Conservation (phyloP, 1,139 yeast genomes). For the Diutina pseudorugosa region DNA sequence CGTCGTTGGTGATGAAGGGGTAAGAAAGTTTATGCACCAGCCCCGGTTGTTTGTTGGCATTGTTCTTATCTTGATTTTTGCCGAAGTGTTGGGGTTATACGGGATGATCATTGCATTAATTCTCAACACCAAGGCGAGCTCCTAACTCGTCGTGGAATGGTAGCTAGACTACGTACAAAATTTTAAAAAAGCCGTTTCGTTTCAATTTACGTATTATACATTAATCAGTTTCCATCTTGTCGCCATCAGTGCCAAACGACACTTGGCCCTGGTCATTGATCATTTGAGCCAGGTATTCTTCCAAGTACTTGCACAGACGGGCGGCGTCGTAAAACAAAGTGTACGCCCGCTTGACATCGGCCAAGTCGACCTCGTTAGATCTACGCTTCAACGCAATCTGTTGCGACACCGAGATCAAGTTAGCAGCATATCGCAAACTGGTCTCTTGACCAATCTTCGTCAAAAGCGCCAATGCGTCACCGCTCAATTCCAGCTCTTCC, state of each 20-base stretch:
- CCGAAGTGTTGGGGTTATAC: constrained; percentile 93
- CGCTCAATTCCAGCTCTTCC: constrained; percentile 80
- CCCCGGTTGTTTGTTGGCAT: constrained; percentile 92
- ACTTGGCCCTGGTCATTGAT: constrained; percentile 66
- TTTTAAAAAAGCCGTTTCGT: not conserved
- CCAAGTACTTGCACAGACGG: constrained; percentile 73
- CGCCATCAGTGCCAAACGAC: constrained; percentile 30
- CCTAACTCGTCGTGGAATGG: not conserved
- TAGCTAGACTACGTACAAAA: not conserved
- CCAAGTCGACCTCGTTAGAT: constrained; percentile 55
- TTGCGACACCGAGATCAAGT: constrained; percentile 79
- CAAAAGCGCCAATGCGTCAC: constrained; percentile 78
- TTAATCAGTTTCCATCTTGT: constrained; percentile 40
- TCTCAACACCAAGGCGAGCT: constrained; percentile 67
- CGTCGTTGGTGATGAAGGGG: constrained; percentile 98
- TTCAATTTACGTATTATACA: not conserved
- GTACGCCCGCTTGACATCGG: constrained; percentile 82
- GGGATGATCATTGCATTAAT: constrained; percentile 90
- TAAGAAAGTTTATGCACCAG: constrained; percentile 91
- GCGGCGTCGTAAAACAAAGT: constrained; percentile 77
- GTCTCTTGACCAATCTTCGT: constrained; percentile 92
- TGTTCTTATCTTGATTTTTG: constrained; percentile 91
- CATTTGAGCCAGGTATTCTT: constrained; percentile 54
- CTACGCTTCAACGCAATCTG: constrained; percentile 79
- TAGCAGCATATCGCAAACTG: constrained; percentile 84